phyloP scores from a whole-genome alignment of 2,329 filamentous ascomycete species.

The Colletotrichum horii region DNA sequence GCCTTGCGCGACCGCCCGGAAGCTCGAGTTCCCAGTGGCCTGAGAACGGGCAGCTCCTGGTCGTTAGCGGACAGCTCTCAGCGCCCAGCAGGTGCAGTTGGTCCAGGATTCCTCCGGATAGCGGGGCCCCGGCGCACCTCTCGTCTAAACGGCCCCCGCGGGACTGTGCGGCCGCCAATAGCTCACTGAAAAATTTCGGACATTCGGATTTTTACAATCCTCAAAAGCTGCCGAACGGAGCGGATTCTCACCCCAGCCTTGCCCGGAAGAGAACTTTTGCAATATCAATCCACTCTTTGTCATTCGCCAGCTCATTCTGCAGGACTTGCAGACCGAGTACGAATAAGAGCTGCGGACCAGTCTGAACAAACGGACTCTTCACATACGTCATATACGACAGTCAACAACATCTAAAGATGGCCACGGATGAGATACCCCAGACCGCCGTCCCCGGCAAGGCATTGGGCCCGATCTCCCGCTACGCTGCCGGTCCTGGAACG shows the following conservation, averaged over 20 bases:
- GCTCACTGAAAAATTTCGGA: slow-evolving; percentile 15
- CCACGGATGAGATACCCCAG: slow-evolving; percentile 44
- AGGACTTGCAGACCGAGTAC: neutral
- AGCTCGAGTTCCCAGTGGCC: slow-evolving; percentile 11
- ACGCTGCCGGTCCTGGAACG: slow-evolving; percentile 79
- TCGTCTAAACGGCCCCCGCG: slow-evolving; percentile 1
- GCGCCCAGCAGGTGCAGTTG: neutral
- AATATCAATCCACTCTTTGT: neutral
- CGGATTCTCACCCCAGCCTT: neutral
- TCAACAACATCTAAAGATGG: slow-evolving; percentile 26
- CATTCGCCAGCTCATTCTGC: neutral
- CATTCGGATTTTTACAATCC: slow-evolving; percentile 15
- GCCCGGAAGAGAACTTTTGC: neutral
- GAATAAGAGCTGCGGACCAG: neutral
- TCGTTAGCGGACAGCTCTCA: neutral
- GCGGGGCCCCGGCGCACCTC: slow-evolving; percentile 7
- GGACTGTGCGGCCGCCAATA: neutral
- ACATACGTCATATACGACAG: slow-evolving; percentile 4
- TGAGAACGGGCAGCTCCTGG: neutral
- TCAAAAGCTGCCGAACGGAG: slow-evolving; percentile 4
- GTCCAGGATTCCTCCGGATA: slow-evolving; percentile 1
- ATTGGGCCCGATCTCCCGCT: slow-evolving; percentile 71
- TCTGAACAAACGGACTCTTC: neutral
- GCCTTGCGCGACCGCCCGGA: slow-evolving; percentile 20
- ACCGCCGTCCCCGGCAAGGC: slow-evolving; percentile 83